phyloP scores from a whole-genome alignment of 495 filamentous ascomycete genomes.

The Daldinia bambusicola region DNA sequence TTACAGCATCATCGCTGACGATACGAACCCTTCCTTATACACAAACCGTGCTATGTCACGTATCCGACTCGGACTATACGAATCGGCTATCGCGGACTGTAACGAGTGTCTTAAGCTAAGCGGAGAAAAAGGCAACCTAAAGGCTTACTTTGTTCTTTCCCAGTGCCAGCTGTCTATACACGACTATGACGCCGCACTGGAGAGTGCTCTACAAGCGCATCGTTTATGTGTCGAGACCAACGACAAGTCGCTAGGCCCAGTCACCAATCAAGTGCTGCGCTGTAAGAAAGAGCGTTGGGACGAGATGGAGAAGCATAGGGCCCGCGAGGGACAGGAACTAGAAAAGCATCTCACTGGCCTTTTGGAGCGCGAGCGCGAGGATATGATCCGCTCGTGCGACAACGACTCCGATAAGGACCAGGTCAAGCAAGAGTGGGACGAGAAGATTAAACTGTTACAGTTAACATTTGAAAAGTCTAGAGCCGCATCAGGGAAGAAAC shows the following conservation, averaged over 20 bases:
- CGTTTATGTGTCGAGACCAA: conserved; percentile 68
- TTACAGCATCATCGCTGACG: conserved; percentile 66
- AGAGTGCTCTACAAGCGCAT: conserved; percentile 78
- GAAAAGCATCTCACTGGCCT: conserved; percentile 63
- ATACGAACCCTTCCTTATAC: conserved; percentile 70
- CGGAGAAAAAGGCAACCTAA: conserved; percentile 67
- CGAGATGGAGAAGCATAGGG: conserved; percentile 60
- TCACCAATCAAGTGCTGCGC: conserved; percentile 74
- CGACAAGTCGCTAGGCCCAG: conserved; percentile 68
- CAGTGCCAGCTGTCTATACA: conserved; percentile 81
- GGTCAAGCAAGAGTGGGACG: conserved; percentile 64
- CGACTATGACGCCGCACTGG: conserved; percentile 78
- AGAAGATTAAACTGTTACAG: conserved; percentile 68
- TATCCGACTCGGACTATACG: conserved; percentile 73
- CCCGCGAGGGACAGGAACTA: conserved; percentile 60
- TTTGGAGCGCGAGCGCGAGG: conserved; percentile 49
- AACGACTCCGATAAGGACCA: conserved; percentile 57
- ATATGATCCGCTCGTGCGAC: conserved; percentile 40
- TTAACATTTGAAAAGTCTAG: conserved; percentile 70
- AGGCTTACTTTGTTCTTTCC: conserved; percentile 85
- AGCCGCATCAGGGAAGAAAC: conserved; percentile 58
- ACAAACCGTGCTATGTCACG: conserved; percentile 93
- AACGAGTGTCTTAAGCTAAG: conserved; percentile 74
- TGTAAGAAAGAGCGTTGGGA: conserved; percentile 85
- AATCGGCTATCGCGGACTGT: conserved; percentile 85